Conservation (phyloP, 129 eudicot genomes). For the Smallanthus sonchifolius region DNA sequence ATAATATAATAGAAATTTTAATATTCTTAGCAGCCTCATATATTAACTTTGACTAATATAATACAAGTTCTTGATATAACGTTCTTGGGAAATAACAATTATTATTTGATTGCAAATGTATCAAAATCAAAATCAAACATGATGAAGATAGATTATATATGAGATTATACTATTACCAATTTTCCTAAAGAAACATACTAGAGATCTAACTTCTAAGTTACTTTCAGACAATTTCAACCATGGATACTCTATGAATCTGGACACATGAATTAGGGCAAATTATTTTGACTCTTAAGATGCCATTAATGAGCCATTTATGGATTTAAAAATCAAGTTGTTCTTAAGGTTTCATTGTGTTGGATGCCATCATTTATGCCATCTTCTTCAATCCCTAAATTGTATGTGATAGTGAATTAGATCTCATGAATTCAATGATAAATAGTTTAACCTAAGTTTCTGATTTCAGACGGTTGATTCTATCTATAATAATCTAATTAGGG, state of each 20-base stretch:
- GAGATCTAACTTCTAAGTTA: no score
- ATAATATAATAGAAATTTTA: no score
- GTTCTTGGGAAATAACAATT: neutral
- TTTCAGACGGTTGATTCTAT: neutral
- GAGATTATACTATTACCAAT: neutral
- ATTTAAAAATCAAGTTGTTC: neutral
- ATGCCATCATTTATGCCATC: neutral
- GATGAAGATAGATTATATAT: neutral
- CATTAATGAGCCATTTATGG: neutral
- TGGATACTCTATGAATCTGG: conserved; percentile 6
- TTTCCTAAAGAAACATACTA: neutral
- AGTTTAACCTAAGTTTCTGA: neutral
- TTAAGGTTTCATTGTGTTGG: neutral
- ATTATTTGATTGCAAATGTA: neutral
- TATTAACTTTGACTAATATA: no score
- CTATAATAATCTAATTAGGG: neutral
- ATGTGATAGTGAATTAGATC: neutral
- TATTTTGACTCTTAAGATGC: neutral
- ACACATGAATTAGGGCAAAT: neutral
- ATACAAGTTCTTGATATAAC: neutral
- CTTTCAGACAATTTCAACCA: no score
- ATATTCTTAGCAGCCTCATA: no score
- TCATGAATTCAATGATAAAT: neutral
- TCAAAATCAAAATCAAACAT: neutral
- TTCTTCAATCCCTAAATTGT: no score